These are phyloP conservation scores for Hygrocybe punicea DNA, from an alignment of 768 basidiomycete genomes.

Conservation along the genomic window DNA sequence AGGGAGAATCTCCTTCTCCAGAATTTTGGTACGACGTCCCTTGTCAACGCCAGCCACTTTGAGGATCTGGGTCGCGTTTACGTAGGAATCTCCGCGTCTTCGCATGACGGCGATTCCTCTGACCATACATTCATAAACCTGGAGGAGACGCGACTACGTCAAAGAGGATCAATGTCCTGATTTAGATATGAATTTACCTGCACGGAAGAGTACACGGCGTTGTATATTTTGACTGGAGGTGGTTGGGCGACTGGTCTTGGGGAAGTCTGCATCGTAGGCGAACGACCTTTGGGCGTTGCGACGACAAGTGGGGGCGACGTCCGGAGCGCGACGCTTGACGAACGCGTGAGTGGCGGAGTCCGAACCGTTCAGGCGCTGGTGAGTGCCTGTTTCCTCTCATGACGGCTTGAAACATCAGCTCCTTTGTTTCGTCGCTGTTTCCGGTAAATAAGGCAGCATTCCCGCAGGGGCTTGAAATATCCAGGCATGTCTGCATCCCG, in stretches of 20 bases:
- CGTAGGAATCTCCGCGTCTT: conserved; percentile 86
- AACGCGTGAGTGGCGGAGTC: conserved; percentile 13
- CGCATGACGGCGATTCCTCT: conserved; percentile 99
- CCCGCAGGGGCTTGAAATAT: too few relatives aligned
- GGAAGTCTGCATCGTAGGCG: conserved; percentile 42
- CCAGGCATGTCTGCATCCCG: conserved; percentile 36
- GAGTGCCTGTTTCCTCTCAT: neutral
- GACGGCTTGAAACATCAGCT: neutral
- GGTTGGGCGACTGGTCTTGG: conserved; percentile 45
- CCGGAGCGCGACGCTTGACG: conserved; percentile 28
- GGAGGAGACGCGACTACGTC: conserved; percentile 37
- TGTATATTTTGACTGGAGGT: conserved; percentile 79
- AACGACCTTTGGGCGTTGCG: conserved; percentile 3
- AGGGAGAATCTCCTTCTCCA: conserved; percentile 93
- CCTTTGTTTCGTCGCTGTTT: neutral
- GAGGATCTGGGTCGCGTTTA: conserved; percentile 98
- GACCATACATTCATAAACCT: conserved; percentile 99
- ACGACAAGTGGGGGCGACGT: neutral
- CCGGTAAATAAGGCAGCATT: neutral
- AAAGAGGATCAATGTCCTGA: conserved; percentile 22
- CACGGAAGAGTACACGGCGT: conserved; percentile 88
- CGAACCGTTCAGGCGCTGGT: conserved; percentile 9
- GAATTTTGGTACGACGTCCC: conserved; percentile 91
- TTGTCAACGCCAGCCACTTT: conserved; percentile 99
- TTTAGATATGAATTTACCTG: conserved; percentile 47